These are phyloP conservation scores for Pythium dissimile DNA, from an alignment of 352 stramenopile species.

Conservation along the genomic window DNA sequence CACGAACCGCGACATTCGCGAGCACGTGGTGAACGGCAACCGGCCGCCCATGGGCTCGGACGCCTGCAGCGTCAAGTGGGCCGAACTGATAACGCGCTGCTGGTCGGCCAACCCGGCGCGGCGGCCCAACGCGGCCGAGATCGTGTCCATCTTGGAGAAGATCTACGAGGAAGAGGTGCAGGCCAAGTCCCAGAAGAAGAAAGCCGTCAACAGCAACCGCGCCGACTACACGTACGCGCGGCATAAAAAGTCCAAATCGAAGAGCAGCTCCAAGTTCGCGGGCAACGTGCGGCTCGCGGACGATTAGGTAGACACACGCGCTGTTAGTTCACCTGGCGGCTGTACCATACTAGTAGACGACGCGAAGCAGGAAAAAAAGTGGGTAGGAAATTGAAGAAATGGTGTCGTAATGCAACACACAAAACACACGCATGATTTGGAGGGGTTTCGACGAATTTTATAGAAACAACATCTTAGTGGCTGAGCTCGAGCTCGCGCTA, in stretches of 20 bases:
- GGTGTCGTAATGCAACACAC: too few species aligned
- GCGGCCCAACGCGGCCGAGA: slow-evolving; percentile 74
- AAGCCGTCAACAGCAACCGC: slow-evolving; percentile 76
- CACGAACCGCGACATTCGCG: slow-evolving; percentile 69
- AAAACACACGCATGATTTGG: too few species aligned
- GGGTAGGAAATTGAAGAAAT: too few species aligned
- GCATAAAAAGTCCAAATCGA: slow-evolving; percentile 41
- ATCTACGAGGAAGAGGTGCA: slow-evolving; percentile 71
- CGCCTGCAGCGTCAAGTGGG: slow-evolving; percentile 80
- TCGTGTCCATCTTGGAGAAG: slow-evolving; percentile 75
- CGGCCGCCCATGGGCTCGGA: slow-evolving; percentile 75
- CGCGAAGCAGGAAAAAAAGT: too few species aligned
- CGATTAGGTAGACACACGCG: slow-evolving; percentile 9
- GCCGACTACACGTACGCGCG: slow-evolving; percentile 74
- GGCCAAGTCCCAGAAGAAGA: slow-evolving; percentile 60
- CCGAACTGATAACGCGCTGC: slow-evolving; percentile 79
- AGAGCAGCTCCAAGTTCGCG: slow-evolving; percentile 52
- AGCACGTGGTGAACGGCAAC: slow-evolving; percentile 70
- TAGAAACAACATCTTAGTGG: too few species aligned
- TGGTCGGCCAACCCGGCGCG: slow-evolving; percentile 75
- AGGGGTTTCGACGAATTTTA: too few species aligned
- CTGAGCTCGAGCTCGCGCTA: slow-evolving; percentile 3
- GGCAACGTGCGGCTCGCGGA: slow-evolving; percentile 58
- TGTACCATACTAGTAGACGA: slow-evolving; percentile 23
- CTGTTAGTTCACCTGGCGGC: slow-evolving; percentile 1